Percentiles rank a stretch among this genome's conserved stretches.
phyloP scores from a whole-genome alignment of 2,329 filamentous ascomycete genomes.

The Nectriaceae sp. region DNA sequence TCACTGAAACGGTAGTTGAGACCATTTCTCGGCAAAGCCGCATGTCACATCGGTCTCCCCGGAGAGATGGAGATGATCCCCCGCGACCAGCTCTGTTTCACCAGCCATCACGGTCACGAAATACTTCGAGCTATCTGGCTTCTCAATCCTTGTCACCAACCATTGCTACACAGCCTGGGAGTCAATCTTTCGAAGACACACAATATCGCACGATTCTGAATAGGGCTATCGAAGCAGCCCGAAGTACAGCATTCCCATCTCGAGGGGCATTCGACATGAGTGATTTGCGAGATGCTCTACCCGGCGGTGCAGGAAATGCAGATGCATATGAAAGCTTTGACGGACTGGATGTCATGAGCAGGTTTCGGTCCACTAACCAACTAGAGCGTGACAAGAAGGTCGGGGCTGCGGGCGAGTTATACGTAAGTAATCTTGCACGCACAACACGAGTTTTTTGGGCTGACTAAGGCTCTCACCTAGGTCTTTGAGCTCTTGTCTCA shows the following conservation, averaged over 20 bases:
- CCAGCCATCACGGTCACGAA: slow-evolving; percentile 2
- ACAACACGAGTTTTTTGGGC: background rate
- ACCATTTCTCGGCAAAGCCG: slow-evolving; percentile 1
- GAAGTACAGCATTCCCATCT: slow-evolving; percentile 10
- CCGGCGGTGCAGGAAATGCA: background rate
- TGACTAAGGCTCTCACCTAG: slow-evolving; percentile 3
- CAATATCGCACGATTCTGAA: slow-evolving; percentile 10
- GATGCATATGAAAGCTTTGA: slow-evolving; percentile 11
- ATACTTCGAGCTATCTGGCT: slow-evolving; percentile 1
- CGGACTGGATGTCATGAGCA: slow-evolving; percentile 13
- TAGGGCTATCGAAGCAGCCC: slow-evolving; percentile 13
- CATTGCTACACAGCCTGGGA: background rate
- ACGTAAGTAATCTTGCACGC: slow-evolving; percentile 12
- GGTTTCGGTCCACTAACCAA: slow-evolving; percentile 18
- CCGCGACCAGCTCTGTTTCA: background rate
- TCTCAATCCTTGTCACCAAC: slow-evolving; percentile 1
- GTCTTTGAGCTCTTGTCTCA: slow-evolving; percentile 20
- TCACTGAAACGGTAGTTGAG: slow-evolving; percentile 4
- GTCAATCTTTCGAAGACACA: slow-evolving; percentile 1
- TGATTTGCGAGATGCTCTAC: slow-evolving; percentile 7
- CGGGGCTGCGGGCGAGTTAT: slow-evolving; percentile 27
- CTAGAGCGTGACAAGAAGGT: slow-evolving; percentile 23
- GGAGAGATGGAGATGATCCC: background rate
- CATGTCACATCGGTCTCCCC: slow-evolving; percentile 3
- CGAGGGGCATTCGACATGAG: slow-evolving; percentile 13